Base-by-base conservation (phyloP, 371 early-diverging fungal genomes). In the Gilbertella persicaria region DNA sequence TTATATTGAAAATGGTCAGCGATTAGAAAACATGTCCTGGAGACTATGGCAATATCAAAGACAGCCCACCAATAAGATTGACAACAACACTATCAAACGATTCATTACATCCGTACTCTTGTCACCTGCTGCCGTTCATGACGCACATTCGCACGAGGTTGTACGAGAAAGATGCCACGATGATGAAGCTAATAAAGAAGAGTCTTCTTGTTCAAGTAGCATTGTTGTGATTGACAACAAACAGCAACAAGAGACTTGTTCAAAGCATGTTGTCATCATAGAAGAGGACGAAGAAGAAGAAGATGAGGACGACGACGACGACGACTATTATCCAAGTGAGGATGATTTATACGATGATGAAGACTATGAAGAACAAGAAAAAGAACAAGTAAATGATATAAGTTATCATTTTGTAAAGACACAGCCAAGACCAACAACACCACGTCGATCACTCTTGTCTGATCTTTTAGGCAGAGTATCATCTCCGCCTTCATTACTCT, bases 21-120 rank as follows among this genome's bases (percentile, higher is more conserved):
- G 67, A 53, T 28, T 63, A 40, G 63, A 67, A 50, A 53, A 67
- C 41, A 67, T 67, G 63, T 63, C 63, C 30, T 67, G 67, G 67
- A 35, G 67, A 59, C 42, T 59, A 35, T 67, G 67, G 67, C 55
- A 66, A 35, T 35, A 43, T 36, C 43, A 38, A 28, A 41, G 40
- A 50, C 38, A 44, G 45, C 26, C 21, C 33, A 38, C 29, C 55
- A 58, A 47, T 44, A 17, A 24, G 14, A 47, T 39, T 50, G 45
- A 55, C 44, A 48, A 42, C 45, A 47, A 24, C 21, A 41, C 33
- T 19, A 53, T 60, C 51, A 60, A 54, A 59, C 49, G 45, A 51
- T 28, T 51, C 24, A 58, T 64, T 35, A 40, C 47, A 35, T 49
- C 44, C 30, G 37, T 58, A 17, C 37, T 57, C 35, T 48, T 53